A percentile compares a stretch with the other conserved stretches of the same genome.
phyloP scores from a whole-genome alignment of 225 moss, liverwort and hornwort genomes.

The Physcomitrium patens region DNA sequence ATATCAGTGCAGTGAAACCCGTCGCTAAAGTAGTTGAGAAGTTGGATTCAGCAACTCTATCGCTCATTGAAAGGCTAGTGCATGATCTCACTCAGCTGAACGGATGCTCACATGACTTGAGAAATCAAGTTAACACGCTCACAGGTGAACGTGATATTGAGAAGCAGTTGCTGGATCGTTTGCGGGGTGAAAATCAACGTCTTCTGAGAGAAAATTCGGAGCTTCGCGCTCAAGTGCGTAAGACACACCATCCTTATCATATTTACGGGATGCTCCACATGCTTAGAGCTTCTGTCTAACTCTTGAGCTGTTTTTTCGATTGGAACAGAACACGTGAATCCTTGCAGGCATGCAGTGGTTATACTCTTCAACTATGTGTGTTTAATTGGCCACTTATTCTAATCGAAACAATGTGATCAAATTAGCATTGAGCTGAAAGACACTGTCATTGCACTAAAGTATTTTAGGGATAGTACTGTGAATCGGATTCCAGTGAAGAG shows the following conservation, averaged over 20 bases:
- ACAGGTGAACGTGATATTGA: conserved; percentile 54
- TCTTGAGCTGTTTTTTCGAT: neutral
- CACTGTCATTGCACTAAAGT: conserved; percentile 5
- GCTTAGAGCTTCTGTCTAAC: conserved; percentile 14
- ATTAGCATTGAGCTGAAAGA: neutral
- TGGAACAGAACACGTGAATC: neutral
- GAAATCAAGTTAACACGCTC: conserved; percentile 51
- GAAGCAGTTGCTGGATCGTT: conserved; percentile 56
- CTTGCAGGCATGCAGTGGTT: neutral
- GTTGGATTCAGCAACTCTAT: conserved; percentile 58
- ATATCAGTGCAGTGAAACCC: conserved; percentile 54
- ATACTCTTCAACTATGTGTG: neutral
- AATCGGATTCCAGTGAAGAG: neutral
- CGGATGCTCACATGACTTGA: conserved; percentile 61
- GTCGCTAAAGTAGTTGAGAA: conserved; percentile 60
- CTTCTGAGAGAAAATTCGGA: conserved; percentile 55
- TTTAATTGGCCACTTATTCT: neutral
- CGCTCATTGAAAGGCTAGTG: conserved; percentile 66
- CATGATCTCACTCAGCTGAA: conserved; percentile 70
- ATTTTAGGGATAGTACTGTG: conserved; percentile 1
- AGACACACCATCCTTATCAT: conserved; percentile 16
- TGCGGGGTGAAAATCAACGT: conserved; percentile 53
- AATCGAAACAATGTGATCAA: neutral
- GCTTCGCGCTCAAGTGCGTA: conserved; percentile 55
- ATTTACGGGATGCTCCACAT: conserved; percentile 10